Percentiles rank a stretch among this genome's conserved stretches.
phyloP scores from a whole-genome alignment of 306 rosid species.

The Dryas octopetala region DNA sequence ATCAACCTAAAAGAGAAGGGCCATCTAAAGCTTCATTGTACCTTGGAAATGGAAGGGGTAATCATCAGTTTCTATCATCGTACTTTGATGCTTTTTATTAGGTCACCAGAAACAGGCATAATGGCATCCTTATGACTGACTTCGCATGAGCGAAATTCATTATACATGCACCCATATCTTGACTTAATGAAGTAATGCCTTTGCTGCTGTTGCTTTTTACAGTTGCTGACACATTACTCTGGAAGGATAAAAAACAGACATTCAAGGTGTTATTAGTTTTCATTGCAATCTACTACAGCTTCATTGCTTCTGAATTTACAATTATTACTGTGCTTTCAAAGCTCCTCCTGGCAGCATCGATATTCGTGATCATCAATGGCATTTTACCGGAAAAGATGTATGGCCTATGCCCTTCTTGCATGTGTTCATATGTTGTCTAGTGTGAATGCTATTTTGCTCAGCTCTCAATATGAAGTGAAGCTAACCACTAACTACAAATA shows the following conservation, averaged over 20 bases:
- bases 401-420: constrained; percentile 27
- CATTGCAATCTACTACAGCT: constrained; percentile 73
- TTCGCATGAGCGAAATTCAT: neutral
- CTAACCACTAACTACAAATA: constrained; percentile 26
- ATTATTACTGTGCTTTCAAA: constrained; percentile 63
- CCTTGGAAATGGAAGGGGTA: constrained; percentile 88
- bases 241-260: constrained; percentile 90
- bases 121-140: neutral
- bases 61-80: constrained; percentile 11
- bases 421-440: constrained; percentile 7
- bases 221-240: constrained; percentile 94
- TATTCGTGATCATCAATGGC: constrained; percentile 61
- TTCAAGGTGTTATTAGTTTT: constrained; percentile 52
- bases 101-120: neutral
- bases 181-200: constrained; percentile 24
- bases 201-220: constrained; percentile 35
- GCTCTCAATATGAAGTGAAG: constrained; percentile 25
- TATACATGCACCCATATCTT: neutral
- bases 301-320: constrained; percentile 70
- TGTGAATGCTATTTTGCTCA: constrained; percentile 3
- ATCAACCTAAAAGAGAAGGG: constrained; percentile 59
- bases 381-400: constrained; percentile 78
- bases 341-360: constrained; percentile 51
- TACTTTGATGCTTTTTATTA: constrained; percentile 7
- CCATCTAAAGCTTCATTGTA: constrained; percentile 77